phyloP scores from a whole-genome alignment of 73 alveolate species.

The Urostyla sp. region DNA sequence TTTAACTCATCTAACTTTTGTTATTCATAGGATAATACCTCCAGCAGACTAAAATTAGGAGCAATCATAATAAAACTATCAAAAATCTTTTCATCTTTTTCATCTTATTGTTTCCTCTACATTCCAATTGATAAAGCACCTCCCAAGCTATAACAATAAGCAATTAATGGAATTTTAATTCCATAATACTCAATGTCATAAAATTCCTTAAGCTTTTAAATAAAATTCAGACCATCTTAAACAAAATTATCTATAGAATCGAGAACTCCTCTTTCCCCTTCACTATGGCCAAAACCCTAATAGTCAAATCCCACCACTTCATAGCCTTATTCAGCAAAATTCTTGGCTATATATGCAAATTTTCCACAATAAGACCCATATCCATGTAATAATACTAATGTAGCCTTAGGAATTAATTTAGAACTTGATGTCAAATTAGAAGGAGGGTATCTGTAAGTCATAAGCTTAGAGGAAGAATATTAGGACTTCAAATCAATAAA shows the following conservation, averaged over 20 bases:
- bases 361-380: slow-evolving; percentile 71
- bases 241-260: neutral
- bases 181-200: neutral
- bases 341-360: slow-evolving; percentile 55
- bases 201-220: slow-evolving; percentile 15
- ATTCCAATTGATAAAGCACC: slow-evolving; percentile 26
- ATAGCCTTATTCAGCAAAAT: slow-evolving; percentile 61
- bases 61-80: slow-evolving; percentile 1
- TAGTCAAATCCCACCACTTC: slow-evolving; percentile 66
- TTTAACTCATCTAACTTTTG: neutral
- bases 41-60: slow-evolving; percentile 21
- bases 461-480: slow-evolving; percentile 17
- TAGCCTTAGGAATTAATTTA: slow-evolving; percentile 64
- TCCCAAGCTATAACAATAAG: slow-evolving; percentile 49
- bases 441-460: slow-evolving; percentile 55
- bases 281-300: slow-evolving; percentile 67
- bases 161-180: slow-evolving; percentile 9
- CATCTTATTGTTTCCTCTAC: neutral
- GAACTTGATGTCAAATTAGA: slow-evolving; percentile 5
- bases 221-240: slow-evolving; percentile 46
- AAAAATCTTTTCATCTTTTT: neutral
- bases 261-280: slow-evolving; percentile 57
- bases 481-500: slow-evolving; percentile 4
- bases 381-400: slow-evolving; percentile 62
- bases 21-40: neutral